Base-by-base conservation (phyloP, 768 basidiomycete species). In the Naganishia friedmannii region DNA sequence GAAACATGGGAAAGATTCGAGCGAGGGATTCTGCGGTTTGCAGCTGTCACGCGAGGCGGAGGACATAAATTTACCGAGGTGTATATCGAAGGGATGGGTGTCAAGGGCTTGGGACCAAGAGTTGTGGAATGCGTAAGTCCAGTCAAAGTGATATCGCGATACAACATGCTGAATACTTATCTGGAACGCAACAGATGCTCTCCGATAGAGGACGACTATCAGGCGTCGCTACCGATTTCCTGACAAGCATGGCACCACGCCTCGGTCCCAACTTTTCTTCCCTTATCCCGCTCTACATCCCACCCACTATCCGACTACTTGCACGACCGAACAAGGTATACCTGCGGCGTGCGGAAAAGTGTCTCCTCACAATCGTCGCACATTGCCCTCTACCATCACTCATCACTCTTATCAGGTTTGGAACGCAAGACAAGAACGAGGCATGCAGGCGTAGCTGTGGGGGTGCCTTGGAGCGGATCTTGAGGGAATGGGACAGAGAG, bases 1-100 rank as follows among this genome's bases (percentile, higher is more conserved):
- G 81, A 83, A 69, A 82, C 82, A 7, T 83, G 83, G 83, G 82
- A 83, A 69, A 81, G 80, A 71, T 76, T 83, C 46, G 82, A 83
- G 74, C 75, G 76, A 60, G 82, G 78, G 0, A 70, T 83, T 48
- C 80, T 82, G 58, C 77, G 83, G 10, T 83, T 83, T 68, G 79
- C 82, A 23, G 81, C 77, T 9, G 77, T 82, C 34, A 81, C 80
- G n/a, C 63, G 81, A 34, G 82, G 82, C 19, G 82, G 83, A 56
- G 82, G 75, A 28, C 77, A 79, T 63, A 79, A 78, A 67, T 77
- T 76, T 58, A 51, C 74, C 10, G 72, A 73, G 5, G 39, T 77
- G 51, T 80, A 67, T 58, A 71, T 80, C 21, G 76, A 77, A 37
- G 79, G 76, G 29, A 70, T 80, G 9, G 79, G 79, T 2, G 73